A percentile compares a stretch with the other conserved stretches of the same genome.
phyloP scores from a whole-genome alignment of 305 asterid genomes.

The Nicotiana rustica region DNA sequence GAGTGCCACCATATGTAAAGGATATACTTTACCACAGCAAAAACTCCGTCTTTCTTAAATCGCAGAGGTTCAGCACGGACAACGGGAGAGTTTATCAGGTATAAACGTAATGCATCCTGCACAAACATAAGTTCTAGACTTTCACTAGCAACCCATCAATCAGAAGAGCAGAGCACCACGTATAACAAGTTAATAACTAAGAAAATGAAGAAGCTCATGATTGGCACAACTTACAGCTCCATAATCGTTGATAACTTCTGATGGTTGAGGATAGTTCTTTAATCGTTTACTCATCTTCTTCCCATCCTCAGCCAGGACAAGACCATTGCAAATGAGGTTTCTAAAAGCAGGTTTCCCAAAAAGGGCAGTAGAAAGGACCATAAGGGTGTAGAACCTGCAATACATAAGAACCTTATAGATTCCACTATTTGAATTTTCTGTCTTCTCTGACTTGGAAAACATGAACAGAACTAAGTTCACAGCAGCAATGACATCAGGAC shows the following conservation, averaged over 20 bases:
- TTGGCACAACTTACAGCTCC: conserved; percentile 67
- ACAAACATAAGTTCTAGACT: conserved; percentile 17
- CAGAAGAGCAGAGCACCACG: not conserved
- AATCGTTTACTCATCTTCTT: conserved; percentile 97
- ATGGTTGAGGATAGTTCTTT: conserved; percentile 93
- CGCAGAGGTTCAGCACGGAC: conserved; percentile 98
- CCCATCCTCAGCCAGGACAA: conserved; percentile 96
- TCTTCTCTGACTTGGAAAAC: conserved; percentile 1
- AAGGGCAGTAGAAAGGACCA: conserved; percentile 96
- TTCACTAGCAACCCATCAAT: conserved; percentile 5
- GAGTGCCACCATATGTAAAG: not conserved
- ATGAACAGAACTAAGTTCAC: conserved; percentile 23
- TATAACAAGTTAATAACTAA: conserved; percentile 4
- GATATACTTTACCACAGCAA: conserved; percentile 65
- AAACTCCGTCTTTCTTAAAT: conserved; percentile 91
- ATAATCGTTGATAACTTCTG: conserved; percentile 86
- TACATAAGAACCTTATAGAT: not conserved
- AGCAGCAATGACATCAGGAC: not conserved
- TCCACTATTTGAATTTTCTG: conserved; percentile 16
- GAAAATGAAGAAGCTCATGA: conserved; percentile 25
- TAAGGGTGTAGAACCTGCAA: conserved; percentile 85
- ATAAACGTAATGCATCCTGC: conserved; percentile 83
- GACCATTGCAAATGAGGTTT: conserved; percentile 98
- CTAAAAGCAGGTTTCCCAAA: conserved; percentile 95
- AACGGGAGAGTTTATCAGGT: conserved; percentile 96